Evolutionary conservation across 768 basidiomycete genomes (phyloP), one percentile per base, ranked within the genome.

Genomic region (Termitomyces sp.): DNA sequence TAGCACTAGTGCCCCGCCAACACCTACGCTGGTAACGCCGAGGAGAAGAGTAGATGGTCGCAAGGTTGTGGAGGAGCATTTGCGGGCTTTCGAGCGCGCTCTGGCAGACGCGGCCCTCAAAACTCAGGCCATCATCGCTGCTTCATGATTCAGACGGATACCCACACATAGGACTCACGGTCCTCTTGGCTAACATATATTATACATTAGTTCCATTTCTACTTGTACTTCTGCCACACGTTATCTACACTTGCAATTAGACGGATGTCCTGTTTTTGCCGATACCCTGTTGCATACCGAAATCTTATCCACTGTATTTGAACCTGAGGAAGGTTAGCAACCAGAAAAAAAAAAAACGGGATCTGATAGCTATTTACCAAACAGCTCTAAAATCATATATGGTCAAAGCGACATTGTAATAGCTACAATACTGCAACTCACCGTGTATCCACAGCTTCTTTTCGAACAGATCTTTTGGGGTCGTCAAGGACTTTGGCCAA

Each of bases 381-480:
- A 71, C 78, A 57, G 77, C 77, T 60, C 79, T 81, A 54, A 17
- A 51, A 35, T 45, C 6, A 34, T 32, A 37, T 17, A 26, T 14
- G 34, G 32, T 54, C 55, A 51, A 53, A 35, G 42, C n/a, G 22
- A 40, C n/a, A 28, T 28, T 2, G 6, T 8, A 3, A 50, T 37
- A 10, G 10, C 9, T 3, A 14, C 4, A 28, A 17, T 26, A 12
- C 12, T 38, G 11, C 28, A 24, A 64, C 69, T 56, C 55, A 76
- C 77, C 78, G 71, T 34, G 93, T 87, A 61, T 93, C 85, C 2
- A 98, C 97, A 1, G 94, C 96, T 63, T 90, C 91, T 62, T 83
- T 86, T 51, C 97, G 77, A 8, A 99, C 94, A 2, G 71, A 71
- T 56, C 89, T 76, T 66, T 87, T 88, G n/a, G 90, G 90, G 71